Conservation (phyloP, 2,329 filamentous ascomycete genomes). For the Berkeleyomyces rouxiae region DNA sequence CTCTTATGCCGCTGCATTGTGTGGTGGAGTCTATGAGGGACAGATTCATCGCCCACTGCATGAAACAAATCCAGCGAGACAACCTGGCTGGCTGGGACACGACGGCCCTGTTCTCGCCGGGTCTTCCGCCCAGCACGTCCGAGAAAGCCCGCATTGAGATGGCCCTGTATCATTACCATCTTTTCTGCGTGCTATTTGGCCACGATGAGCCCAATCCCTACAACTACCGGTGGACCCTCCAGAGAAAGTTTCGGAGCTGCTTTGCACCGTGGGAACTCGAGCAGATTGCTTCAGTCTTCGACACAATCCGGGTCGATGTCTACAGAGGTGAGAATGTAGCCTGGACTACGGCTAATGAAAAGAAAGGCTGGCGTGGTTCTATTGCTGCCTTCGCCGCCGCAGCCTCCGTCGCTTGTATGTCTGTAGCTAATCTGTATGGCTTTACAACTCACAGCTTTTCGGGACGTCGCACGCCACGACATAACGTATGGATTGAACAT, state of each 20-base stretch:
- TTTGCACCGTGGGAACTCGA: conserved; percentile 9
- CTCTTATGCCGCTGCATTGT: neutral
- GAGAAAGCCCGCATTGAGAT: conserved; percentile 7
- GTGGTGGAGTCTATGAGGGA: neutral
- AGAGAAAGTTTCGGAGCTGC: conserved; percentile 3
- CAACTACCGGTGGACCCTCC: neutral
- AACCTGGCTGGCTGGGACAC: conserved; percentile 6
- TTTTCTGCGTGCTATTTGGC: conserved; percentile 11
- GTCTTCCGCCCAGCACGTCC: neutral
- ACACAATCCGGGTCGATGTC: neutral
- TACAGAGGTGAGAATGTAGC: conserved; percentile 5
- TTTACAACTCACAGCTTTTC: conserved; percentile 7
- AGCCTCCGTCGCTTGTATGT: neutral
- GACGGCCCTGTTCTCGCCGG: neutral
- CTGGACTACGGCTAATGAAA: too few relatives aligned
- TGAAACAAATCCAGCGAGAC: neutral
- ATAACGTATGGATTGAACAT: conserved; percentile 10
- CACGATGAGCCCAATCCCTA: neutral
- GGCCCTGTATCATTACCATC: conserved; percentile 9
- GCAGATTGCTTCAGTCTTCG: conserved; percentile 12
- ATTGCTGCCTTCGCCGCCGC: neutral
- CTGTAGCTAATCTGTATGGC: neutral
- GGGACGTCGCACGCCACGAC: conserved; percentile 13
- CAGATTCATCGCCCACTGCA: neutral
- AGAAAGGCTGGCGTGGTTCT: neutral